phyloP scores from a whole-genome alignment of 257 asterid genomes.

The Anisodus acutangulus region DNA sequence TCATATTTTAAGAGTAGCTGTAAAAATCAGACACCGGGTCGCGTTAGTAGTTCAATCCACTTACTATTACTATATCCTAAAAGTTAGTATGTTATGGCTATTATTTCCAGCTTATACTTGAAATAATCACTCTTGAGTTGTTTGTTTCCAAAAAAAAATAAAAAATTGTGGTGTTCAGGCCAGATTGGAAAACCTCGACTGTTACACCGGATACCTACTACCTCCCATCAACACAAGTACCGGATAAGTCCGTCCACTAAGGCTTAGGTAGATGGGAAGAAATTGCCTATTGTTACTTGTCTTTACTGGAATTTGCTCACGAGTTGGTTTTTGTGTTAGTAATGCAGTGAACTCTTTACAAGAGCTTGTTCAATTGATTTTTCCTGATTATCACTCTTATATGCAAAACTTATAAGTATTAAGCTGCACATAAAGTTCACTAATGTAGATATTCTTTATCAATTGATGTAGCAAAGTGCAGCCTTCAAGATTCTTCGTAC shows the following conservation, averaged over 20 bases:
- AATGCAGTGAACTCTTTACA: slow-evolving; percentile 9
- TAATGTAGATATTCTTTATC: slow-evolving; percentile 1
- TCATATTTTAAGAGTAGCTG: background rate
- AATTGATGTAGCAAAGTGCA: slow-evolving; percentile 83
- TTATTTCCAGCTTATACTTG: slow-evolving; percentile 24
- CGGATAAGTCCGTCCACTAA: background rate
- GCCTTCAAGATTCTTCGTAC: slow-evolving; percentile 95
- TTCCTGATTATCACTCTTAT: slow-evolving; percentile 3
- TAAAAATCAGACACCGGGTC: too few relatives aligned
- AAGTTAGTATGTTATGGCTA: background rate
- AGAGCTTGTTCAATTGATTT: background rate
- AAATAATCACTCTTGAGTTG: background rate
- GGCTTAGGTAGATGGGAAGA: background rate
- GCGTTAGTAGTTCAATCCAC: too few relatives aligned
- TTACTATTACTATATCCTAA: too few relatives aligned
- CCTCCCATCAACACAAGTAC: background rate
- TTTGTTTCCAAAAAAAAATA: too few relatives aligned
- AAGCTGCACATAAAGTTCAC: slow-evolving; percentile 24
- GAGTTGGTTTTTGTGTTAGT: background rate
- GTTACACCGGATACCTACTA: background rate
- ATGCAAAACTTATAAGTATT: background rate
- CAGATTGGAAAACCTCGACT: background rate
- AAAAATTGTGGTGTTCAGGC: background rate
- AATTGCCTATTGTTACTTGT: background rate
- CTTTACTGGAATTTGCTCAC: background rate